Conservation (phyloP, 768 basidiomycete species). For the Tricholoma terreum region DNA sequence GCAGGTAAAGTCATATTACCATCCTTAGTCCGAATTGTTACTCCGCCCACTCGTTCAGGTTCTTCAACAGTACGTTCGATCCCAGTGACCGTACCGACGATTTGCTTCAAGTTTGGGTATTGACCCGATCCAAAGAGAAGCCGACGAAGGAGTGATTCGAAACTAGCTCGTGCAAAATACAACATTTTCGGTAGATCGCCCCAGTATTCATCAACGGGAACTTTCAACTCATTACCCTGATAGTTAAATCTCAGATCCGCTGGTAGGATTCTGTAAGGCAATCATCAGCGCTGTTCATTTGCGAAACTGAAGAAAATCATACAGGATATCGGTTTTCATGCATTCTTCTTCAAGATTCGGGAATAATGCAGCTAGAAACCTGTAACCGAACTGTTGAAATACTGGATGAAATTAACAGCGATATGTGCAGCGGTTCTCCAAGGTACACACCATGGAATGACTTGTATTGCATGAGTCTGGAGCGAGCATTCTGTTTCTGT, state of each 20-base stretch:
- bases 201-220: conserved; percentile 18
- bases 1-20: neutral
- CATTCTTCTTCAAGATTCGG: no score
- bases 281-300: no score
- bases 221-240: no score
- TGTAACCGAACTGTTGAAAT: no score
- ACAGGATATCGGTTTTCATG: no score
- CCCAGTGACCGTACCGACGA: conserved; percentile 27
- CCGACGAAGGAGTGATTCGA: conserved; percentile 28
- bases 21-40: conserved; percentile 3
- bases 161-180: conserved; percentile 19
- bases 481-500: conserved; percentile 14
- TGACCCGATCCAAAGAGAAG: conserved; percentile 18
- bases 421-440: no score
- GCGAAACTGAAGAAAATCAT: no score
- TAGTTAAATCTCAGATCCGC: no score
- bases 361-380: no score
- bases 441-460: no score
- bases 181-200: conserved; percentile 15
- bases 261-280: no score
- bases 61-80: conserved; percentile 12
- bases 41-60: conserved; percentile 10
- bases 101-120: conserved; percentile 20
- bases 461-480: conserved; percentile 26
- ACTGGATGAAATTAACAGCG: no score